phyloP scores from a whole-genome alignment of 495 filamentous ascomycete species.

The Thozetella sp. region DNA sequence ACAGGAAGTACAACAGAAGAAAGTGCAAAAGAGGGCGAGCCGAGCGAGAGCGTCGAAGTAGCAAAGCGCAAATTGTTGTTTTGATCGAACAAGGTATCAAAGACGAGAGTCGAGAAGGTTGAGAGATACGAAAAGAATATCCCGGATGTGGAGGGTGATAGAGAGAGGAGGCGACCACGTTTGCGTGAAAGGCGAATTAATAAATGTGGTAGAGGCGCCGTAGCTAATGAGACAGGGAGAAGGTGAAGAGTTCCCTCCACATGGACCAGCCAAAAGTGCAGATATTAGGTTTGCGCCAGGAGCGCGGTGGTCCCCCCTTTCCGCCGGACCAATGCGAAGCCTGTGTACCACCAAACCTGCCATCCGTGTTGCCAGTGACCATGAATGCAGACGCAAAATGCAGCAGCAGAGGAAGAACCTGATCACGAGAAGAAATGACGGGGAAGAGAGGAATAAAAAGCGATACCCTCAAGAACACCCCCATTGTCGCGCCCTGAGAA shows the following conservation, averaged over 20 bases:
- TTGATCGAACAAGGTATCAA: slow-evolving; percentile 44
- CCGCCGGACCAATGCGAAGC: slow-evolving; percentile 41
- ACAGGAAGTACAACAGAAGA: slow-evolving; percentile 28
- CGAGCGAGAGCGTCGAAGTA: slow-evolving; percentile 17
- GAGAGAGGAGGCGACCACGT: slow-evolving; percentile 12
- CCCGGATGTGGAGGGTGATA: slow-evolving; percentile 15
- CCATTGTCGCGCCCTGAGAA: slow-evolving; percentile 24
- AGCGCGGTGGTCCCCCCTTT: slow-evolving; percentile 36
- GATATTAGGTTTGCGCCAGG: slow-evolving; percentile 52
- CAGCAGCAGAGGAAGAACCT: slow-evolving; percentile 21
- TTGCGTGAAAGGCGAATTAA: slow-evolving; percentile 37
- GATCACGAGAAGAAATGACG: slow-evolving; percentile 26
- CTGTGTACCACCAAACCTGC: slow-evolving; percentile 39
- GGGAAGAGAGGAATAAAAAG: slow-evolving; percentile 16
- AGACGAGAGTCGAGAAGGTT: slow-evolving; percentile 14
- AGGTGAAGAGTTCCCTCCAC: slow-evolving; percentile 38
- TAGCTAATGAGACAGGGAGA: slow-evolving; percentile 53
- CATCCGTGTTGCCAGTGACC: slow-evolving; percentile 45
- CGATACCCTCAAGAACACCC: slow-evolving; percentile 23
- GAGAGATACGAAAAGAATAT: slow-evolving; percentile 18
- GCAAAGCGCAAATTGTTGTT: slow-evolving; percentile 17
- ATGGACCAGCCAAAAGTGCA: slow-evolving; percentile 57
- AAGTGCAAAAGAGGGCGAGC: slow-evolving; percentile 15
- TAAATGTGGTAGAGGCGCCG: slow-evolving; percentile 42
- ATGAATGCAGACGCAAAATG: slow-evolving; percentile 42